A percentile compares a stretch with the other conserved stretches of the same genome.
Conservation (phyloP, 2,329 filamentous ascomycete genomes). For the Geosmithia putterillii region DNA sequence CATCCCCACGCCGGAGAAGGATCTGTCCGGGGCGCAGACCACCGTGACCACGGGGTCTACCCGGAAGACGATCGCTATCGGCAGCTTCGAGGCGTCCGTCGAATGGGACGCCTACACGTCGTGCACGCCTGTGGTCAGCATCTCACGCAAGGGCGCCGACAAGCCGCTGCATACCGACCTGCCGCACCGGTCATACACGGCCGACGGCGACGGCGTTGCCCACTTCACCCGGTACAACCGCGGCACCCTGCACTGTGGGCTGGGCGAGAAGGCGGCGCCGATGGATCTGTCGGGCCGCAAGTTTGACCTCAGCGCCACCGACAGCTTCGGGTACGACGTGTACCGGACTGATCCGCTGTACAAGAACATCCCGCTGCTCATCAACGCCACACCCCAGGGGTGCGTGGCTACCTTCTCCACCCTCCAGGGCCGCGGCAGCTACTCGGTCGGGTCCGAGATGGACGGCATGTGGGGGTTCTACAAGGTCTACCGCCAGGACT, state of each 20-base stretch:
- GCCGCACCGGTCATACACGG: slow-evolving; percentile 50
- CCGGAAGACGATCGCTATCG: slow-evolving; percentile 22
- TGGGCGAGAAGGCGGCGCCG: slow-evolving; percentile 61
- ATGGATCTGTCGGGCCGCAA: slow-evolving; percentile 58
- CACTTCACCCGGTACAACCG: slow-evolving; percentile 54
- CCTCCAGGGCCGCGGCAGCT: slow-evolving; percentile 49
- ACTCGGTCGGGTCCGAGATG: slow-evolving; percentile 58
- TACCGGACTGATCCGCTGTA: slow-evolving; percentile 61
- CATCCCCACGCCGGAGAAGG: slow-evolving; percentile 25
- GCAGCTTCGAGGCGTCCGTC: slow-evolving; percentile 3
- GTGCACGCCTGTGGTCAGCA: slow-evolving; percentile 37
- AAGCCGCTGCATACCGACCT: slow-evolving; percentile 49
- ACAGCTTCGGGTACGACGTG: slow-evolving; percentile 63
- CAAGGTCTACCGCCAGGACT: slow-evolving; percentile 62
- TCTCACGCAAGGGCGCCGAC: slow-evolving; percentile 33
- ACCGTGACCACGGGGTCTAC: slow-evolving; percentile 17
- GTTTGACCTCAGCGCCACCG: slow-evolving; percentile 56
- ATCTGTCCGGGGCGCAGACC: slow-evolving; percentile 17
- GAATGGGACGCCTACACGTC: slow-evolving; percentile 3
- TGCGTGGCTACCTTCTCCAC: slow-evolving; percentile 59
- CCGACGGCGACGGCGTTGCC: slow-evolving; percentile 47
- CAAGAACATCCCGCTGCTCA: slow-evolving; percentile 62
- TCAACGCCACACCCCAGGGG: slow-evolving; percentile 52
- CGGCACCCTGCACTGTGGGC: slow-evolving; percentile 52
- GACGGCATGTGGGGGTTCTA: slow-evolving; percentile 66